A percentile compares a stretch with the other conserved stretches of the same genome.
phyloP scores from a whole-genome alignment of 371 early-diverging fungal species.

The Lichtheimia corymbifera region DNA sequence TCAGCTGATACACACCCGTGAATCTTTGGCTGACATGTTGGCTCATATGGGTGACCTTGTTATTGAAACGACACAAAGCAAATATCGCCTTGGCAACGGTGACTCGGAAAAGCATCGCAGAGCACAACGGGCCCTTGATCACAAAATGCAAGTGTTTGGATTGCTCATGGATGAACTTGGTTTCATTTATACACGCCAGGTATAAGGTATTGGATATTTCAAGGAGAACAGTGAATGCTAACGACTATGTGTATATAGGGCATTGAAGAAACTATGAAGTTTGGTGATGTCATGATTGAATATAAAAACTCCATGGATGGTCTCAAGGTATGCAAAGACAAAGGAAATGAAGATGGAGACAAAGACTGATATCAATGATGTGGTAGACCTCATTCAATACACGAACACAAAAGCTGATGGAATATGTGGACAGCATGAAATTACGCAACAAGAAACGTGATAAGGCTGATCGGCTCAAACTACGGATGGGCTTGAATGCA shows the following conservation, averaged over 20 bases:
- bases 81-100: constrained; percentile 59
- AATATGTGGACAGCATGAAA: constrained; percentile 58
- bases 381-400: constrained; percentile 51
- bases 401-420: constrained; percentile 55
- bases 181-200: constrained; percentile 54
- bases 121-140: constrained; percentile 53
- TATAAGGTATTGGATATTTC: not conserved
- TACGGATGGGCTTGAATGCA: constrained; percentile 45
- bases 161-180: constrained; percentile 59
- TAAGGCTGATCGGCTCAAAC: constrained; percentile 45
- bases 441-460: constrained; percentile 49
- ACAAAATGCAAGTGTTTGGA: constrained; percentile 62
- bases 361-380: not conserved
- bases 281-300: constrained; percentile 62
- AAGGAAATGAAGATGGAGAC: not conserved
- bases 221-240: not conserved
- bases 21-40: constrained; percentile 52
- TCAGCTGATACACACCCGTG: constrained; percentile 50
- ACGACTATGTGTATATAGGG: constrained; percentile 18
- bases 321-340: constrained; percentile 34
- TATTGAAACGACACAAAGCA: constrained; percentile 63
- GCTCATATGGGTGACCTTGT: constrained; percentile 58
- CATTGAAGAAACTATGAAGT: constrained; percentile 54
- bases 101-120: constrained; percentile 45
- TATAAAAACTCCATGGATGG: constrained; percentile 59